Evolutionary conservation across 1,139 yeast species (phyloP).

Genomic region (Hansenula sp.): DNA sequence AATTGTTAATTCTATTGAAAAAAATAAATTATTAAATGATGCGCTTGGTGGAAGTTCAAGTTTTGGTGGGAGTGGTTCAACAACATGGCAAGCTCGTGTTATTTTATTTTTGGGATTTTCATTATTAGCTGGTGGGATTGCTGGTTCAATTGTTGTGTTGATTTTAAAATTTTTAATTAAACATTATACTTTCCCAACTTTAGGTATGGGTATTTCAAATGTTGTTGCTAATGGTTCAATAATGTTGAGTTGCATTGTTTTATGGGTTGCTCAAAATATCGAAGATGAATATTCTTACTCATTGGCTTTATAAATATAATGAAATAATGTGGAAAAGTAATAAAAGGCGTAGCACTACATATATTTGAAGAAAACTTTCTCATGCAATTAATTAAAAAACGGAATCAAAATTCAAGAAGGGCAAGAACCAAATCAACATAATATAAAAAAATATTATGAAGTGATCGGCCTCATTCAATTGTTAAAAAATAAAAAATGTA

Average conservation of each 20-base stretch:
- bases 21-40: slow-evolving; percentile 64
- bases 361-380: too few relatives aligned
- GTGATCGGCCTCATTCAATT: too few relatives aligned
- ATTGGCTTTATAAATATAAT: slow-evolving; percentile 46
- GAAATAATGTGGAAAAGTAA: not conserved
- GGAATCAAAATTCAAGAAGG: too few relatives aligned
- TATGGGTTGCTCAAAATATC: slow-evolving; percentile 92
- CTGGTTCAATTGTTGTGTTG: slow-evolving; percentile 86
- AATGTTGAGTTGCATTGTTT: slow-evolving; percentile 79
- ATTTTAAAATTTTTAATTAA: slow-evolving; percentile 80
- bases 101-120: slow-evolving; percentile 90
- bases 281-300: slow-evolving; percentile 96
- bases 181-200: slow-evolving; percentile 71
- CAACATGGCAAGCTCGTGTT: slow-evolving; percentile 93
- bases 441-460: too few relatives aligned
- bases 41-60: slow-evolving; percentile 44
- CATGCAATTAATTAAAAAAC: not conserved
- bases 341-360: not conserved
- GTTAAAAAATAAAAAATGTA: not conserved
- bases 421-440: too few relatives aligned
- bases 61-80: slow-evolving; percentile 36
- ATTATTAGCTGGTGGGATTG: slow-evolving; percentile 87
- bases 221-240: slow-evolving; percentile 76
- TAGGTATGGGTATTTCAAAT: slow-evolving; percentile 92
- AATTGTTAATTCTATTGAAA: slow-evolving; percentile 88